Evolutionary conservation across 805 yeast genomes (phyloP).

Genomic region (Suhomyces canberraensis): DNA sequence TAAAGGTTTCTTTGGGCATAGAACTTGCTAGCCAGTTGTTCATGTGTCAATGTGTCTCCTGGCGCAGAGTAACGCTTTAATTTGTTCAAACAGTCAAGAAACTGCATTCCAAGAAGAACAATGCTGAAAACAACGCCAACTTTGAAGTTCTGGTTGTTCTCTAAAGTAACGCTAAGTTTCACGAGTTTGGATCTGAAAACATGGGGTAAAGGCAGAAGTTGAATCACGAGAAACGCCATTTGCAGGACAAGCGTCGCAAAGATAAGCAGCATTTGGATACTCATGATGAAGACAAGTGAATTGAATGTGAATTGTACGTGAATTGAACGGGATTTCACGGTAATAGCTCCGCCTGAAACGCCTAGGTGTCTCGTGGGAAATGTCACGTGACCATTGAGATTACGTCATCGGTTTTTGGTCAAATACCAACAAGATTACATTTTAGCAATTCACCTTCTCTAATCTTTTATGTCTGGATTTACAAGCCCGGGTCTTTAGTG

Average conservation of each 20-base stretch:
- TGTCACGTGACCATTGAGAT: too few relatives aligned
- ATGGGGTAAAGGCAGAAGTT: slow-evolving; percentile 57
- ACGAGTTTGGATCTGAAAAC: slow-evolving; percentile 43
- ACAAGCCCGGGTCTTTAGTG: too few relatives aligned
- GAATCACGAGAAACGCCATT: slow-evolving; percentile 45
- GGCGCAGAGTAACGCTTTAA: slow-evolving; percentile 22
- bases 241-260: slow-evolving; percentile 51
- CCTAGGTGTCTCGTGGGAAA: too few relatives aligned
- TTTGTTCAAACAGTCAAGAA: slow-evolving; percentile 53
- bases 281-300: too few relatives aligned
- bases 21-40: slow-evolving; percentile 56
- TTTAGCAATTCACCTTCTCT: too few relatives aligned
- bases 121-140: slow-evolving; percentile 43
- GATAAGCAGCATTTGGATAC: slow-evolving; percentile 43
- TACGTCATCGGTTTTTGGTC: too few relatives aligned
- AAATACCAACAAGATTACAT: too few relatives aligned
- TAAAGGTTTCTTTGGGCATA: slow-evolving; percentile 63
- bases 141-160: slow-evolving; percentile 38
- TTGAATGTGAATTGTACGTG: too few relatives aligned
- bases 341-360: too few relatives aligned
- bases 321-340: too few relatives aligned
- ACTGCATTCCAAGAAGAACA: slow-evolving; percentile 45
- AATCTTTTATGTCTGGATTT: too few relatives aligned
- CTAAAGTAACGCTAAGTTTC: slow-evolving; percentile 30
- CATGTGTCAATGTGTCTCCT: slow-evolving; percentile 34